Conservation (phyloP, 2,329 filamentous ascomycete species). For the Aurifilum marmelostoma region DNA sequence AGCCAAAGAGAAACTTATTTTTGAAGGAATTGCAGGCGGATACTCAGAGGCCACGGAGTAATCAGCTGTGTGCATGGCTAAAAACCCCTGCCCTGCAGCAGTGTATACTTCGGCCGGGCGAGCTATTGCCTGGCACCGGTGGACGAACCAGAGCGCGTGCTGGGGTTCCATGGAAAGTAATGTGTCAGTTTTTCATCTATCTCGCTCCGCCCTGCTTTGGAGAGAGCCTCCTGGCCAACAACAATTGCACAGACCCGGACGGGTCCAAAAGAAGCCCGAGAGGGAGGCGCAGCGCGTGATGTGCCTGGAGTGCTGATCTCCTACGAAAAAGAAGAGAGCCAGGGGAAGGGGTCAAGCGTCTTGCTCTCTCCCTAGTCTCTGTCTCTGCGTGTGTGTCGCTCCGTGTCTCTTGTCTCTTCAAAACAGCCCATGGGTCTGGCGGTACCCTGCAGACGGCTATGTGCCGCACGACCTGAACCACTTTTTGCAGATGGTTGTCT, state of each 20-base stretch:
- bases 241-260: slow-evolving; percentile 15
- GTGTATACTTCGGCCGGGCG: slow-evolving; percentile 14
- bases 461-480: slow-evolving; percentile 18
- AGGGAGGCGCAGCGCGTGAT: slow-evolving; percentile 17
- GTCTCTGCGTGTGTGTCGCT: neutral
- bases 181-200: slow-evolving; percentile 22
- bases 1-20: slow-evolving; percentile 9
- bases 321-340: neutral
- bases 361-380: neutral
- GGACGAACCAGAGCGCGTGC: slow-evolving; percentile 23
- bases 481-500: neutral
- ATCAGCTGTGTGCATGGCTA: slow-evolving; percentile 23
- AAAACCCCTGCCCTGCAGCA: slow-evolving; percentile 15
- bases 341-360: neutral
- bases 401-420: neutral
- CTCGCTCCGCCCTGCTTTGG: slow-evolving; percentile 23
- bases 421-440: neutral
- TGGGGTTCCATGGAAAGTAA: slow-evolving; percentile 15
- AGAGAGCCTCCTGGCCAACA: slow-evolving; percentile 13
- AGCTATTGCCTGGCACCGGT: slow-evolving; percentile 1
- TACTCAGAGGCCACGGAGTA: slow-evolving; percentile 25
- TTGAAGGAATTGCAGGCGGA: slow-evolving; percentile 12
- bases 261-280: neutral
- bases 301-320: slow-evolving; percentile 12
- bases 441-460: slow-evolving; percentile 12